Evolutionary conservation across 1,284 basidiomycete species (phyloP).

Genomic region (Amylostereum areolatum): DNA sequence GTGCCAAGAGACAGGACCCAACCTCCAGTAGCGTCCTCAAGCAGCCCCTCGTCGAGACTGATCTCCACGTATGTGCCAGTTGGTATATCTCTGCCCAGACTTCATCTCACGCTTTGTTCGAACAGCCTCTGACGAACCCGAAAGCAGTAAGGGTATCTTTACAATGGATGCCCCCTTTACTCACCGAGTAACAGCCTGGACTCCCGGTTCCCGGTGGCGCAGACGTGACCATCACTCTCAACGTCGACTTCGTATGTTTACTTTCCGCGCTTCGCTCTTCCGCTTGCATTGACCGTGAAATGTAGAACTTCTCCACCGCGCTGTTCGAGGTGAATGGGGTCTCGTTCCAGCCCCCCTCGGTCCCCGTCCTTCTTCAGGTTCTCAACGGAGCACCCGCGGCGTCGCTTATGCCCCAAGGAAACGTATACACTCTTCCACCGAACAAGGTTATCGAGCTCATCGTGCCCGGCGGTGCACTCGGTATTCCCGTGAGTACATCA

Average conservation of each 20-base stretch:
- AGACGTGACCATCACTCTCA: background rate
- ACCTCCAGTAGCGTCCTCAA: constrained; percentile 23
- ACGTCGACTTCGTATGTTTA: background rate
- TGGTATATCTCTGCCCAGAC: too few relatives aligned
- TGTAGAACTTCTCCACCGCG: background rate
- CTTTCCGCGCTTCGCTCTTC: background rate
- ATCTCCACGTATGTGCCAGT: constrained; percentile 18
- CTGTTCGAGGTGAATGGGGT: constrained; percentile 5
- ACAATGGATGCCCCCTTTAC: too few relatives aligned
- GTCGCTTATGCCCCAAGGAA: constrained; percentile 9
- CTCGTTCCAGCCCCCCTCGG: constrained; percentile 4
- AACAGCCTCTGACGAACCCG: background rate
- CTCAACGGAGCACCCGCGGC: constrained; percentile 7
- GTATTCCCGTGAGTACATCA: constrained; percentile 6
- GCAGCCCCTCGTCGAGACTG: constrained; percentile 22
- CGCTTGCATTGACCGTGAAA: background rate
- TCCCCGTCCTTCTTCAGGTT: constrained; percentile 12
- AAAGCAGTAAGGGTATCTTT: too few relatives aligned
- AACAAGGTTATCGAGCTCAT: constrained; percentile 10
- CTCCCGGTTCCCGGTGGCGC: constrained; percentile 8
- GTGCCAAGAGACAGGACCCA: constrained; percentile 39
- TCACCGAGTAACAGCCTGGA: too few relatives aligned
- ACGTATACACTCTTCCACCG: constrained; percentile 7
- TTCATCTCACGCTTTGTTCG: too few relatives aligned
- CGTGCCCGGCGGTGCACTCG: constrained; percentile 6